Base-by-base conservation (phyloP, 2,329 filamentous ascomycete genomes). In the Colletotrichum tropicale region DNA sequence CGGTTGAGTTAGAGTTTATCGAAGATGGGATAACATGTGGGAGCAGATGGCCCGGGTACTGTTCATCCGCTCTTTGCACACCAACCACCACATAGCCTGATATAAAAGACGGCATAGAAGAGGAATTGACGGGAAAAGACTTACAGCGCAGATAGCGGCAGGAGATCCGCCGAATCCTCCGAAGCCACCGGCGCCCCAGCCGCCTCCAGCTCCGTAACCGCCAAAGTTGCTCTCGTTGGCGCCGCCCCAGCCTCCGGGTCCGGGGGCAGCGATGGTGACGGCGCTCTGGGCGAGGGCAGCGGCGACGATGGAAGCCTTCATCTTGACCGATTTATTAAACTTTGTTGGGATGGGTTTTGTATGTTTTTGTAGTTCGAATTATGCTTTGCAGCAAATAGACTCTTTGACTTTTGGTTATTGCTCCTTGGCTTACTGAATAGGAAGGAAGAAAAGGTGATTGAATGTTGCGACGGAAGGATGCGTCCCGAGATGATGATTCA, bases 281-380 rank as follows among this genome's bases (percentile, higher is more conserved):
- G 71, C 71, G 55, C 71, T 66, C 66, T 76, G 71, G n/a, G 61
- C 66, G 26, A 76, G 30, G 43, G 71, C 74, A 26, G 66, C 71
- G 70, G 74, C 71, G 26, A 76, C 32, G 16, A 75, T 36, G 52
- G 74, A 28, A n/a, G 74, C 60, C 74, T 75, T 76, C 74, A 76
- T 76, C 43, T 76, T 73, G 72, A 32, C 21, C 24, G 52, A 13
- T 26, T 48, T 48, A 4, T 1, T 13, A 3, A 21, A 21, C 0
- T 2, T 12, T 21, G n/a, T 48, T 48, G 43, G 34, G 2, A 34
- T n/a, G 15, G n/a, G 15, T 55, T 15, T 62, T 32, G 18, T 48
- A 1, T 32, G 15, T 52, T 30, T 21, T 30, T 15, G 12, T 62
- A 3, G 0, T 34, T 58, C 13, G n/a, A 34, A 4, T 4, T 8